Base-by-base conservation (phyloP, 2,329 filamentous ascomycete genomes). In the Penicillium sp. region DNA sequence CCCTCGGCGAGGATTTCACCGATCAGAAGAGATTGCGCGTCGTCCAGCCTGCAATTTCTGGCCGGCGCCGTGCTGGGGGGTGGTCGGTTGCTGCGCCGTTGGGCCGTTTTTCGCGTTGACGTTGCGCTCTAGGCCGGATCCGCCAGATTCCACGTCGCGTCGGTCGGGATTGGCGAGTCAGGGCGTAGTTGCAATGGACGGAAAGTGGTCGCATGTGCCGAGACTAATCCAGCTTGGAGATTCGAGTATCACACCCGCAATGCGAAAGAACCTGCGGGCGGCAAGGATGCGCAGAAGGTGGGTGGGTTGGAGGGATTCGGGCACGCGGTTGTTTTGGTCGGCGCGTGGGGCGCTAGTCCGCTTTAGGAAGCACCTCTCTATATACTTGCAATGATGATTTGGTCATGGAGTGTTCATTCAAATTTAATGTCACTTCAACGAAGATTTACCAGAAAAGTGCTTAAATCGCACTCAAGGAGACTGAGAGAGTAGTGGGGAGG, bases 271-370 rank as follows among this genome's bases (percentile, higher is more conserved):
- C 59, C 60, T 65, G 63, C 63, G 63, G 63, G 63, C 60, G 59
- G 65, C 64, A 67, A 68, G 65, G 65, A 59, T 66, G 60, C 60
- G 59, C 62, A 61, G 55, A 54, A 54, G 35, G 51, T 55, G 60
- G 63, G 62, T 63, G 60, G 64, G 63, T 67, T 62, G 55, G 65
- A 63, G 61, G 56, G 62, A 65, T 67, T 67, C 64, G 64, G 53
- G 63, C 71, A 74, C 73, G 72, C 73, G 71, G 71, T 75, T 75
- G 72, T 75, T 75, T 75, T 75, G 73, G 73, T 75, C 66, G 69
- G 70, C 72, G 73, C 71, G 73, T 73, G 73, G 70, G 70, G 66
- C 72, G 66, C 73, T 75, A 75, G 66, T 58, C 71, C 63, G 14
- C 35, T 74, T 74, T 66, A 43, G 71, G 71, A 55, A 49, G 51